Base-by-base conservation (phyloP, 164 flowering plant genomes). In the Liriodendron chinense region DNA sequence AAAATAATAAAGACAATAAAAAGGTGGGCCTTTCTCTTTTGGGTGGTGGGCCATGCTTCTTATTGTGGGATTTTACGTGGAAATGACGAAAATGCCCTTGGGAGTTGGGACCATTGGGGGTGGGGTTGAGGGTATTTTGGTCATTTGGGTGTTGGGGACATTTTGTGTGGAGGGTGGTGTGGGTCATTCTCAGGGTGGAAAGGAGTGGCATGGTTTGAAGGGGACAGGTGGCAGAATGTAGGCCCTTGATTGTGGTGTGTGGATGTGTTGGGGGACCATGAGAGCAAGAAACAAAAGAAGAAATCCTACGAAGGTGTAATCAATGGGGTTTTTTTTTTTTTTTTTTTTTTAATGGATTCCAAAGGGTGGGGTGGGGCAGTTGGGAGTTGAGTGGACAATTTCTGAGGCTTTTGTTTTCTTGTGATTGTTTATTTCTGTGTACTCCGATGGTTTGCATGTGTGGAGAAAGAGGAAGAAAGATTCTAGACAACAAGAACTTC, bases 11-110 rank as follows among this genome's bases (percentile, higher is more conserved):
- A 28, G 25, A 34, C 34, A 26, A 24, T 25, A 16, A 66, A 9
- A 9, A 28, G 24, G 69, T 66, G n/a, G 47, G 47, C 69, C 69
- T n/a, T n/a, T n/a, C n/a, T n/a, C n/a, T n/a, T n/a, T n/a, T n/a
- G n/a, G n/a, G n/a, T n/a, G 24, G 69, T 66, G n/a, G 47, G 47
- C 69, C 69, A 25, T 28, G 47, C 69, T 66, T 16, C 34, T 66
- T 13, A 34, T 28, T 66, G 16, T 18, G 14, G 26, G 12, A 23
- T 12, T 64, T 24, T 21, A 24, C 26, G 6, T 16, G 21, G 21
- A 59, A 18, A n/a, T 20, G 21, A 20, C 64, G 21, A 21, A 20
- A 59, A 59, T 59, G 64, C 21, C 22, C 64, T 18, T 59, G 64
- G 34, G 34, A 28, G 34, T 28, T 28, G 34, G 34, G 34, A 28